Conservation (phyloP, 2,329 filamentous ascomycete genomes). For the Fusarium tjaetaba region DNA sequence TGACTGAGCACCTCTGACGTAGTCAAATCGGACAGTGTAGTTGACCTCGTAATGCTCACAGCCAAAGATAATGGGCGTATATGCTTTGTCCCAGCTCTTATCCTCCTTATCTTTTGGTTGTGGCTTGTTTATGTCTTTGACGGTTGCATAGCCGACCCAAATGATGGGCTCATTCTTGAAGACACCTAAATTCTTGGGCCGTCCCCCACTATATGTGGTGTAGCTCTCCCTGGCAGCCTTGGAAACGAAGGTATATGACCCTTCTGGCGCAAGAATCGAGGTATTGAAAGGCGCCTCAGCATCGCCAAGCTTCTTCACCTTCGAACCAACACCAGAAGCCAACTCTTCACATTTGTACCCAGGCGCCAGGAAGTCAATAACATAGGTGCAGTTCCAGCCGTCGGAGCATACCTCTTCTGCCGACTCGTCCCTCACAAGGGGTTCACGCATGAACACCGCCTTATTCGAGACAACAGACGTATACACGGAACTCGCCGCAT, state of each 20-base stretch:
- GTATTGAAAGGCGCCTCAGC: neutral
- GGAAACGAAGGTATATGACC: neutral
- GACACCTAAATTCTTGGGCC: neutral
- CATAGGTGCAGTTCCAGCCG: slow-evolving; percentile 3
- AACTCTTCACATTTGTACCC: slow-evolving; percentile 16
- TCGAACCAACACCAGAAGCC: neutral
- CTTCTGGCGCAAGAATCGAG: neutral
- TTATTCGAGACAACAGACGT: neutral
- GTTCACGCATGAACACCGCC: neutral
- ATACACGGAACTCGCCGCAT: neutral
- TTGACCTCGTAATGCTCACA: slow-evolving; percentile 16
- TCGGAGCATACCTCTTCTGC: neutral
- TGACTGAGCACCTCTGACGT: neutral
- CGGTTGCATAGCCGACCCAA: slow-evolving; percentile 21
- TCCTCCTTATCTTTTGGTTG: rapidly evolving
- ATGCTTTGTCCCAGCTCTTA: neutral
- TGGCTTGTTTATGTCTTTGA: rapidly evolving
- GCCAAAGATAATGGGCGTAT: neutral
- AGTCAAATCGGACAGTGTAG: neutral
- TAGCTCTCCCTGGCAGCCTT: neutral
- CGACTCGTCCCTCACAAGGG: neutral
- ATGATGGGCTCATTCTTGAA: slow-evolving; percentile 25
- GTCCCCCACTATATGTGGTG: rapidly evolving
- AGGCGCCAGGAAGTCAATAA: neutral
- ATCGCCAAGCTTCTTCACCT: neutral